Base-by-base conservation (phyloP, 2,329 filamentous ascomycete genomes). In the Fusarium sp. region DNA sequence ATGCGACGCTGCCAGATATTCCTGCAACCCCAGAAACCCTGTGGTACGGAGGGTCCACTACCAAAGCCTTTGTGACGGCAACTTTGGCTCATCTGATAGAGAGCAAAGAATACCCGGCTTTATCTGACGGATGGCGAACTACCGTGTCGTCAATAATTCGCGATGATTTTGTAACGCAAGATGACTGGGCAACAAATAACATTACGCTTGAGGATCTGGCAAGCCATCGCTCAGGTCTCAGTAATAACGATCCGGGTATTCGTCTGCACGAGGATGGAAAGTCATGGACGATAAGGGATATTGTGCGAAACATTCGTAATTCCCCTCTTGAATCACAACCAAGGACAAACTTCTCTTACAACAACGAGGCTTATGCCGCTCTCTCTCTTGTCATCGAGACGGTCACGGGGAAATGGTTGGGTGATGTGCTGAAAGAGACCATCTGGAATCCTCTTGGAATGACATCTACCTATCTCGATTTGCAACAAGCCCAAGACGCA, bases 31-130 rank as follows among this genome's bases (percentile, higher is more conserved):
- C 55, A 63, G 79, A 85, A 33, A 89, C 87, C 0, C 80, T 90
- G 5, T 90, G 86, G 78, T 87, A 86, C 63, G 82, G 81, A 5
- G 89, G 83, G 4, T 89, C 86, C 44, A 88, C 84, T 2, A 88
- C 86, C 23, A 90, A 90, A 74, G 85, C 86, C 5, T 83, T 88
- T 49, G 85, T 84, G 0, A 83, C 85, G 2, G 86, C 86, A 2
- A 80, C 82, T 0, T 75, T 90, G 5, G 75, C 89, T 2, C 82
- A 85, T 2, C 74, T 88, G 5, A 82, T 89, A 11, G 79, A 88
- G 9, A 82, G 83, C n/a, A 80, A 85, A 11, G 37, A 67, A 27
- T 65, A 75, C 44, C 60, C 76, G 3, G 56, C 54, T 4, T 50
- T 75, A 27, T 38, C 77, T 74, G 71, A 84, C 5, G 79, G 83